phyloP scores from a whole-genome alignment of 139 green algal species.

The Tetradesmus obliquus region DNA sequence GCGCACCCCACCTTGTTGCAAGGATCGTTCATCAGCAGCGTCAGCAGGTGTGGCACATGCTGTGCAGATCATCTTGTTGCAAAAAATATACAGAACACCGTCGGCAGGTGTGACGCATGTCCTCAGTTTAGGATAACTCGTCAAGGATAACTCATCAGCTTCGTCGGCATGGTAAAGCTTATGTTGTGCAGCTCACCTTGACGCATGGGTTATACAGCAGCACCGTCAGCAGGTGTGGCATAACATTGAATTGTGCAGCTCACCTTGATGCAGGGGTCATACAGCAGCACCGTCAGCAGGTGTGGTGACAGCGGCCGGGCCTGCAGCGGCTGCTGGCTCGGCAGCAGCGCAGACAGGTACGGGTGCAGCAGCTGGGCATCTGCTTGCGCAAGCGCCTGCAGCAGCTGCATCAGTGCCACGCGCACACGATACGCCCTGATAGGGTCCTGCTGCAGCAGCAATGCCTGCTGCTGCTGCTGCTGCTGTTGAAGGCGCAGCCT shows the following conservation, averaged over 20 bases:
- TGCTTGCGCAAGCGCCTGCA: constrained; percentile 69
- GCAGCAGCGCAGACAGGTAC: constrained; percentile 71
- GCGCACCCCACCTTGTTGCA: background rate
- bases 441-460: background rate
- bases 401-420: constrained; percentile 54
- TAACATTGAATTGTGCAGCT: background rate
- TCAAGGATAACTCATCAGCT: no score
- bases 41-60: no score
- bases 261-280: constrained; percentile 69
- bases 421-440: constrained; percentile 55
- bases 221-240: background rate
- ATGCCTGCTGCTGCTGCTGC: background rate
- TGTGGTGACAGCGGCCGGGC: constrained; percentile 52
- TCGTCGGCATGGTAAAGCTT: background rate
- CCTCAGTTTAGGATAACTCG: background rate
- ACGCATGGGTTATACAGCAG: background rate
- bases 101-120: no score
- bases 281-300: constrained; percentile 69
- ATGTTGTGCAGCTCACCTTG: constrained; percentile 48
- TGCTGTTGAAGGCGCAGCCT: background rate
- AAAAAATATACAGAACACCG: no score
- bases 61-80: no score
- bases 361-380: constrained; percentile 71
- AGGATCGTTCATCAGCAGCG: background rate
- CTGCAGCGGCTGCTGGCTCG: constrained; percentile 57